Percentiles rank a stretch among this genome's conserved stretches.
phyloP scores from a whole-genome alignment of 768 basidiomycete species.

The Pholiota conissans region DNA sequence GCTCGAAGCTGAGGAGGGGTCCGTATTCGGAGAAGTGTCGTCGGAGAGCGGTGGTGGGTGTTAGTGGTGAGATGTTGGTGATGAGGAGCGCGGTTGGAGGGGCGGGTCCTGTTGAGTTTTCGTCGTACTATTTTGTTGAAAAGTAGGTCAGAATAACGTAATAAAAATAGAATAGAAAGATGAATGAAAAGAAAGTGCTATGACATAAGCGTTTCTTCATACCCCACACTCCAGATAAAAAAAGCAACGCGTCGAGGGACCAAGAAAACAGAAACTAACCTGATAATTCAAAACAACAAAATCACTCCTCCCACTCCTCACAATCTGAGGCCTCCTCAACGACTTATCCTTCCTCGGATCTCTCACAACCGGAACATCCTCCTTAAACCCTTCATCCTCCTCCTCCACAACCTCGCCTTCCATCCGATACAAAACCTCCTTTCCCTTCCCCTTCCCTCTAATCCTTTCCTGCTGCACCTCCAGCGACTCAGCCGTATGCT shows the following conservation, averaged over 20 bases:
- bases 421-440: slow-evolving; percentile 52
- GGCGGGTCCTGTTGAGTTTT: slow-evolving; percentile 66
- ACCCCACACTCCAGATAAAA: neutral
- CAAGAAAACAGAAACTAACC: slow-evolving; percentile 32
- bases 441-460: slow-evolving; percentile 64
- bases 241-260: neutral
- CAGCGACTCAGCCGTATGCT: slow-evolving; percentile 21
- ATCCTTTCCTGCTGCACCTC: slow-evolving; percentile 43
- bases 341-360: slow-evolving; percentile 59
- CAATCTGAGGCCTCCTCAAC: slow-evolving; percentile 20
- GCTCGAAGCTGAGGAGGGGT: slow-evolving; percentile 62
- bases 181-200: neutral
- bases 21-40: slow-evolving; percentile 68
- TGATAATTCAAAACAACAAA: slow-evolving; percentile 55
- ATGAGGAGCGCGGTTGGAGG: slow-evolving; percentile 77
- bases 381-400: slow-evolving; percentile 23
- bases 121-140: slow-evolving; percentile 60
- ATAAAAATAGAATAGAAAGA: neutral
- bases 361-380: slow-evolving; percentile 36
- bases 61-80: slow-evolving; percentile 69
- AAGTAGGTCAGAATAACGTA: neutral
- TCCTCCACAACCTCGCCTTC: slow-evolving; percentile 52
- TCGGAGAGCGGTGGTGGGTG: slow-evolving; percentile 63
- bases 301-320: slow-evolving; percentile 26
- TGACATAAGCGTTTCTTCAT: neutral